phyloP scores from a whole-genome alignment of 2,329 filamentous ascomycete species.

The Shiraia sp. region DNA sequence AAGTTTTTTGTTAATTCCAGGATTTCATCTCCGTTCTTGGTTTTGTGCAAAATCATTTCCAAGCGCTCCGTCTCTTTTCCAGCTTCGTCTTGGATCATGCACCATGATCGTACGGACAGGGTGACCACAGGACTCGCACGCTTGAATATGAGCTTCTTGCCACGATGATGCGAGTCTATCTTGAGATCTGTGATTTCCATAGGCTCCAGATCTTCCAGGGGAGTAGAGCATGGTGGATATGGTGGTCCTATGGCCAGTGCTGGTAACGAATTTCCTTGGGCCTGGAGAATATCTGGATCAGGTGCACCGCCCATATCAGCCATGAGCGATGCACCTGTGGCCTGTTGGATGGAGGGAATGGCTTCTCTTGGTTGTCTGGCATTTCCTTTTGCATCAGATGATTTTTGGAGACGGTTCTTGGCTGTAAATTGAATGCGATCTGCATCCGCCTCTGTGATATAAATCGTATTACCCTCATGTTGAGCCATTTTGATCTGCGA shows the following conservation, averaged over 20 bases:
- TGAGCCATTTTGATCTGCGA: conserved; percentile 10
- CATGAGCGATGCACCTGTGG: conserved; percentile 36
- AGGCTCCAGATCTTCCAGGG: conserved; percentile 18
- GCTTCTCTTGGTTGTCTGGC: conserved; percentile 24
- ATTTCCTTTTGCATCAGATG: conserved; percentile 18
- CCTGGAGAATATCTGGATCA: conserved; percentile 23
- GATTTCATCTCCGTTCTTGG: conserved; percentile 35
- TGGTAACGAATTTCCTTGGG: conserved; percentile 23
- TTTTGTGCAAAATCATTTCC: conserved; percentile 31
- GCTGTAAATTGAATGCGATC: conserved; percentile 30
- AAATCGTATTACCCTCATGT: conserved; percentile 26
- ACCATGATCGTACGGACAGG: conserved; percentile 37
- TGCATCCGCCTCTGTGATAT: conserved; percentile 31
- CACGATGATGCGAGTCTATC: conserved; percentile 49
- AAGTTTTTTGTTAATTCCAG: conserved; percentile 43
- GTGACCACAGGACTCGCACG: conserved; percentile 32
- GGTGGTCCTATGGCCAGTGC: conserved; percentile 26
- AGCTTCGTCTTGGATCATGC: conserved; percentile 41
- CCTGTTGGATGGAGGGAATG: conserved; percentile 25
- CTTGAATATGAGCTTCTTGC: conserved; percentile 41
- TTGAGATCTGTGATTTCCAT: conserved; percentile 41
- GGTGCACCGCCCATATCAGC: conserved; percentile 34
- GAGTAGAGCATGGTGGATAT: conserved; percentile 26
- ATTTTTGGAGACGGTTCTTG: conserved; percentile 20
- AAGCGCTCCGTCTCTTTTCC: conserved; percentile 42